Evolutionary conservation across 2,329 filamentous ascomycete genomes (phyloP).

Genomic region (Diaporthe nobilis): DNA sequence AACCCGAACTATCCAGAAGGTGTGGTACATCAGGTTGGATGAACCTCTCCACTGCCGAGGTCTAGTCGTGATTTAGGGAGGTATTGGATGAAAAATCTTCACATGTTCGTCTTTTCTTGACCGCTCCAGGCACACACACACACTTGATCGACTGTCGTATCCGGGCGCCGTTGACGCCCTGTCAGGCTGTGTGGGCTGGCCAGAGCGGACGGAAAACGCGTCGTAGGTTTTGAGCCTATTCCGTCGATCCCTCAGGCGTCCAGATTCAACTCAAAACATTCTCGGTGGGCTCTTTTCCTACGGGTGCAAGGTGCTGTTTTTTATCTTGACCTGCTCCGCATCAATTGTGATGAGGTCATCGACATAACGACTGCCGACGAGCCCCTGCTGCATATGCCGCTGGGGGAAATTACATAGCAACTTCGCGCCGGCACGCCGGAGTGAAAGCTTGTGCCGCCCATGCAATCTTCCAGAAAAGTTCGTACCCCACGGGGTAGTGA

Average conservation of each 20-base stretch:
- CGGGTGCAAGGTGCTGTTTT: background rate
- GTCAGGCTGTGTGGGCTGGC: background rate
- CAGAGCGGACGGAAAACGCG: background rate
- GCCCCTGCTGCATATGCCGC: constrained; percentile 23
- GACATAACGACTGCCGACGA: background rate
- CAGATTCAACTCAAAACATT: background rate
- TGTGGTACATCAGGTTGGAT: constrained; percentile 14
- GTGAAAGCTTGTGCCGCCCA: background rate
- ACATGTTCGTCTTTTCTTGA: background rate
- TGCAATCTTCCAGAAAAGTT: background rate
- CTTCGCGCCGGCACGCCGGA: constrained; percentile 7
- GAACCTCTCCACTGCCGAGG: constrained; percentile 26
- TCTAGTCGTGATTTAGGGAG: background rate
- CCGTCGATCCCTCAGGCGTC: background rate
- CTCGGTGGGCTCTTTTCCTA: background rate
- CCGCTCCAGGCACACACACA: constrained; percentile 9
- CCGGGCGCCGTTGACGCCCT: background rate
- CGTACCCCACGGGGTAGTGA: constrained; percentile 28
- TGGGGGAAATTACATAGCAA: constrained; percentile 3
- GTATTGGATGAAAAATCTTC: constrained; percentile 6
- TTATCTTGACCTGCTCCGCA: background rate
- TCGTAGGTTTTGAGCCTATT: background rate
- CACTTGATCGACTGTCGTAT: constrained; percentile 7
- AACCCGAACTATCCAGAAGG: background rate
- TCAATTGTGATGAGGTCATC: background rate